These are phyloP conservation scores for Leccinum uliginosum DNA, from an alignment of 768 basidiomycete genomes.

Conservation along the genomic window DNA sequence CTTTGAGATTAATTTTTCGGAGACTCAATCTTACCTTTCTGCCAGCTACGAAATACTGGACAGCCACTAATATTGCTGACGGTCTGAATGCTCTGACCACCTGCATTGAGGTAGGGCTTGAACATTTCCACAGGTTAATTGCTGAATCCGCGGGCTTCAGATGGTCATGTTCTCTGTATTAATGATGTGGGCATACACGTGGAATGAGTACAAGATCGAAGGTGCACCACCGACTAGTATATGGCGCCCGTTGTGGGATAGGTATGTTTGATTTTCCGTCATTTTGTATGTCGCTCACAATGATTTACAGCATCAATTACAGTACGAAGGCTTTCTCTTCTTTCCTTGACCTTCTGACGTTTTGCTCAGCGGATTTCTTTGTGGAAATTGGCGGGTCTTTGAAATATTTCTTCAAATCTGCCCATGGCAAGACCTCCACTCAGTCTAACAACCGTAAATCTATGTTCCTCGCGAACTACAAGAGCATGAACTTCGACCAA, in stretches of 20 bases:
- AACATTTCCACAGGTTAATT: not conserved
- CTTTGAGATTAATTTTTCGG: not conserved
- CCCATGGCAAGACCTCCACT: conserved; percentile 29
- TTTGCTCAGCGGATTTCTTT: conserved; percentile 53
- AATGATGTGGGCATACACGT: conserved; percentile 84
- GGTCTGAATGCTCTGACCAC: conserved; percentile 79
- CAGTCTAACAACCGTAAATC: conserved; percentile 14
- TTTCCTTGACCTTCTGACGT: conserved; percentile 5
- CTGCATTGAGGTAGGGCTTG: conserved; percentile 66
- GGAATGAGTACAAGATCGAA: conserved; percentile 57
- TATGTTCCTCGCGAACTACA: conserved; percentile 21
- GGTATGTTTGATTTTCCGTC: conserved; percentile 18
- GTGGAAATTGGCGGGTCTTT: conserved; percentile 62
- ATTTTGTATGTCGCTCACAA: conserved; percentile 1
- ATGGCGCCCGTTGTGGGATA: conserved; percentile 70
- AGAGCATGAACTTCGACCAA: conserved; percentile 34
- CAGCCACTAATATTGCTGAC: conserved; percentile 75
- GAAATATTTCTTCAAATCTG: conserved; percentile 51
- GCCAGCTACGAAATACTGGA: conserved; percentile 76
- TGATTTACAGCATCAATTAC: conserved; percentile 39
- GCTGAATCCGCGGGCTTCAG: conserved; percentile 32
- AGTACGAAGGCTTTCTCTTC: conserved; percentile 28
- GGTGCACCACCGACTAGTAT: conserved; percentile 49
- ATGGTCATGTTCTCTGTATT: conserved; percentile 77
- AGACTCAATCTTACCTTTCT: not conserved